Percentiles rank a stretch among this genome's conserved stretches.
Conservation (phyloP, 108 stramenopile species). For the Craspedostauros australis region DNA sequence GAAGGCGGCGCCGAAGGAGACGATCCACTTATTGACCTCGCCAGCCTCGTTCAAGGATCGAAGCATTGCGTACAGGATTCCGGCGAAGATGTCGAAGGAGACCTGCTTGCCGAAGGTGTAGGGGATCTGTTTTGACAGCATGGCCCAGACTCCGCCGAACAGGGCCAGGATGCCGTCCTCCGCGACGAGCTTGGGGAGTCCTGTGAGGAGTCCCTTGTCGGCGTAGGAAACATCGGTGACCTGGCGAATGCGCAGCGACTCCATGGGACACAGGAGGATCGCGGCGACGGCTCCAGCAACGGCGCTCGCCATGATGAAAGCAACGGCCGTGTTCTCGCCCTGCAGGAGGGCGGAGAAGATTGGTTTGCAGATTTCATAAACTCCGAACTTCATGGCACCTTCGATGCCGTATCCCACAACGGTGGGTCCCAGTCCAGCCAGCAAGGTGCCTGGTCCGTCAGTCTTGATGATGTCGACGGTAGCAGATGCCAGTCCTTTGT, state of each 20-base stretch:
- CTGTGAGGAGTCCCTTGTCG: slow-evolving; percentile 44
- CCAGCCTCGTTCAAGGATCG: slow-evolving; percentile 1
- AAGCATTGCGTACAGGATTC: slow-evolving; percentile 41
- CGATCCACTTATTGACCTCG: slow-evolving; percentile 56
- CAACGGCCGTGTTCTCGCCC: slow-evolving; percentile 33
- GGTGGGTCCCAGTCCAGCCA: slow-evolving; percentile 80
- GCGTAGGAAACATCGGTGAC: slow-evolving; percentile 81
- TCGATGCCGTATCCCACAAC: slow-evolving; percentile 87
- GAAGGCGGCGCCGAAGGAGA: slow-evolving; percentile 63
- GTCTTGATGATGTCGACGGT: slow-evolving; percentile 51
- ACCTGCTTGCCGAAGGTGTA: slow-evolving; percentile 95
- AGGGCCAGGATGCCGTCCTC: slow-evolving; percentile 67
- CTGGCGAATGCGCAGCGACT: slow-evolving; percentile 83
- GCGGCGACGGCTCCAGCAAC: slow-evolving; percentile 87
- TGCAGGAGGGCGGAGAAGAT: slow-evolving; percentile 39
- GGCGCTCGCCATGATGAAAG: slow-evolving; percentile 67
- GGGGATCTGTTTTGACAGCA: slow-evolving; percentile 93
- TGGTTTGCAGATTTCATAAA: slow-evolving; percentile 89
- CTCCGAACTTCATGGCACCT: slow-evolving; percentile 84
- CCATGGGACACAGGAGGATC: slow-evolving; percentile 85
- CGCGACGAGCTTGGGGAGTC: slow-evolving; percentile 46
- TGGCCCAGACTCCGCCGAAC: slow-evolving; percentile 80
- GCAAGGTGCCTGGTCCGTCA: slow-evolving; percentile 60
- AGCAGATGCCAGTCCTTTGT: slow-evolving; percentile 40
- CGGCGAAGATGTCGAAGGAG: slow-evolving; percentile 77